Percentiles rank a stretch among this genome's conserved stretches.
These are phyloP conservation scores for Pilasporangium apinafurcum DNA, from an alignment of 352 stramenopile species.

Conservation along the genomic window DNA sequence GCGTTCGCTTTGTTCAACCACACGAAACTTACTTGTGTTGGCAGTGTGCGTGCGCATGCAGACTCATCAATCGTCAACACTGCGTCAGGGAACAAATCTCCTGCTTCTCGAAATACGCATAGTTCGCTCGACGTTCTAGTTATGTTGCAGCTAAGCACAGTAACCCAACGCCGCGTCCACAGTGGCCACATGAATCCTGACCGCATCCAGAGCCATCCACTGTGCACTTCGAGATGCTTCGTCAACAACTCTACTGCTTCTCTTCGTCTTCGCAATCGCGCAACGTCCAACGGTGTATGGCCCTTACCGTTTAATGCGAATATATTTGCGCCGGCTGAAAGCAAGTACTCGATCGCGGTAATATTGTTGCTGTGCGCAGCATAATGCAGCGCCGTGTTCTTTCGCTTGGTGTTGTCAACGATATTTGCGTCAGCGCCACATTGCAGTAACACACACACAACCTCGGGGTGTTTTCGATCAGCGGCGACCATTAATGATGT, in stretches of 20 bases:
- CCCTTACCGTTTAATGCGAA: constrained; percentile 49
- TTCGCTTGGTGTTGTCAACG: constrained; percentile 24
- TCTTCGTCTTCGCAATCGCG: constrained; percentile 34
- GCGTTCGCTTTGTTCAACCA: constrained; percentile 31
- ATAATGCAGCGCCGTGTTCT: constrained; percentile 64
- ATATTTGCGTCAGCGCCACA: constrained; percentile 41
- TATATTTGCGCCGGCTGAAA: constrained; percentile 31
- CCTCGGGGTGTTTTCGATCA: constrained; percentile 32
- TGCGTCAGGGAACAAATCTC: constrained; percentile 24
- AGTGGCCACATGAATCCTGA: constrained; percentile 23
- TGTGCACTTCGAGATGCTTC: constrained; percentile 35
- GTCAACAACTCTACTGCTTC: constrained; percentile 38
- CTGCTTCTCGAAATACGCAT: constrained; percentile 34
- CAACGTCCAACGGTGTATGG: constrained; percentile 54
- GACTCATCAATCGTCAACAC: constrained; percentile 41
- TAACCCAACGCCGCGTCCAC: constrained; percentile 62
- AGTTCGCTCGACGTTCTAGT: constrained; percentile 40
- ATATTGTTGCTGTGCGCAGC: constrained; percentile 50
- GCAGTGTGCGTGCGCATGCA: constrained; percentile 10
- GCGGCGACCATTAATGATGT: constrained; percentile 69
- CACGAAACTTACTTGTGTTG: constrained; percentile 12
- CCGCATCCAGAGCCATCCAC: constrained; percentile 50
- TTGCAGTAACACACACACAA: constrained; percentile 47
- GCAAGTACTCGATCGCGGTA: constrained; percentile 41
- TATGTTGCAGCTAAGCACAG: constrained; percentile 42